Evolutionary conservation across 306 rosid species (phyloP), one percentile per base, ranked within the genome.

Genomic region (Cotoneaster glaucophyllus): DNA sequence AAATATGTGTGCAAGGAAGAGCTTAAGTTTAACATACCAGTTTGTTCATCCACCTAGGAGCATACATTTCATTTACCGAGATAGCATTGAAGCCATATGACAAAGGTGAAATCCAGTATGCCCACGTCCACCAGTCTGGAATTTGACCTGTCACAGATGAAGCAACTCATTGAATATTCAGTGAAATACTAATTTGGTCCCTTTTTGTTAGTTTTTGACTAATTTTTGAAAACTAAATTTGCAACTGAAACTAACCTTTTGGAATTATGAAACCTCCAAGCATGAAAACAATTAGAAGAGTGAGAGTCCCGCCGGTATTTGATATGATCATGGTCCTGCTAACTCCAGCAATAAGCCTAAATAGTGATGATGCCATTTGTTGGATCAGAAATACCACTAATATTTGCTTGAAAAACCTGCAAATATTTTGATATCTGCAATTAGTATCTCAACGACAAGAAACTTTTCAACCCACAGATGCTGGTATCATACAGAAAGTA

Each of bases 101-200:
- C 83, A 95, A 25, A 53, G 99, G 99, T 44, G 99, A 92, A 72
- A 86, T 71, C 99, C 99, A 95, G 66, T 88, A 92, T 45, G 84
- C 97, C 99, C 99, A 95, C 21, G 74, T 31, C 99, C 99, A 95
- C 99, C 99, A 95, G 6, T 86, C 74, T 66, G 97, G 97, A 86
- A 95, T 95, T 64, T 80, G 63, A 59, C 83, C 98, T 93, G 86
- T 67, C 22, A 72, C 21, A 83, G 24, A 70, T 57, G 22, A 82
- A 72, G 70, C 26, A 68, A 72, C 3, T 22, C 2, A 37, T 68
- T 58, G 29, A 79, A 68, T 62, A 79, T 75, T 70, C 70, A 67
- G 50, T 61, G 8, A 73, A 73, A n/a, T 41, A 63, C 26, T 29
- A 79, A 62, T 14, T 44, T 64, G 58, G 31, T 58, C 44, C 9